phyloP scores from a whole-genome alignment of 2,329 filamentous ascomycete genomes.

The Rutstroemia sp. region DNA sequence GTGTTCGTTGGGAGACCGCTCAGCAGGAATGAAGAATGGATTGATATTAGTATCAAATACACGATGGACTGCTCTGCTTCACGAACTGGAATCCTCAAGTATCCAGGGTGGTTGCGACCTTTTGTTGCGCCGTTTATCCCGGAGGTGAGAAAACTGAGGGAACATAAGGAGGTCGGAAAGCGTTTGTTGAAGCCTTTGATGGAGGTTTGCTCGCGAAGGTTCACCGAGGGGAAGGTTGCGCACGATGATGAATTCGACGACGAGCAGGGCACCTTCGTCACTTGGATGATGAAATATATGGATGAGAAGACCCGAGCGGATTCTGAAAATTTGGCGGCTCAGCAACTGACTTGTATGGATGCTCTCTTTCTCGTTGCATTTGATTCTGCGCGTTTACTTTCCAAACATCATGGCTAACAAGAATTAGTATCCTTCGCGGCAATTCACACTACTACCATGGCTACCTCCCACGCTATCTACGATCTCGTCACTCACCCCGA shows the following conservation, averaged over 20 bases:
- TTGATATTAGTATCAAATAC: not conserved
- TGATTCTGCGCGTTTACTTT: not conserved
- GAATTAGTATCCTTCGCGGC: constrained; percentile 29
- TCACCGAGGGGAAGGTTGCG: not conserved
- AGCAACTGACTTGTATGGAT: not conserved
- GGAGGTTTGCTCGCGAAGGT: not conserved
- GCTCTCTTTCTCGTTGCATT: not conserved
- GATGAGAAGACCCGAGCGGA: not conserved
- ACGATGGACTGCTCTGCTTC: not conserved
- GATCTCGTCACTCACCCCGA: constrained; percentile 43
- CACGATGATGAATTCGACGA: not conserved
- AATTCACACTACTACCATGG: constrained; percentile 43
- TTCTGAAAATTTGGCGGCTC: not conserved
- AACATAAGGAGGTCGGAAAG: not conserved
- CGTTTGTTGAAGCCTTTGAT: not conserved
- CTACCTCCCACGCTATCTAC: constrained; percentile 42
- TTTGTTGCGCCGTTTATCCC: not conserved
- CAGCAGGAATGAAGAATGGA: constrained; percentile 4
- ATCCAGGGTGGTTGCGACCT: not conserved
- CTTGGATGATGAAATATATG: constrained; percentile 2
- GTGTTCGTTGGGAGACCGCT: constrained; percentile 2
- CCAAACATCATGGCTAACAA: not conserved
- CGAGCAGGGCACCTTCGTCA: not conserved
- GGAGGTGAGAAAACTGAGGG: not conserved
- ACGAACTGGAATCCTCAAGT: not conserved